phyloP scores from a whole-genome alignment of 164 flowering plant species.

The Macadamia tetraphylla region DNA sequence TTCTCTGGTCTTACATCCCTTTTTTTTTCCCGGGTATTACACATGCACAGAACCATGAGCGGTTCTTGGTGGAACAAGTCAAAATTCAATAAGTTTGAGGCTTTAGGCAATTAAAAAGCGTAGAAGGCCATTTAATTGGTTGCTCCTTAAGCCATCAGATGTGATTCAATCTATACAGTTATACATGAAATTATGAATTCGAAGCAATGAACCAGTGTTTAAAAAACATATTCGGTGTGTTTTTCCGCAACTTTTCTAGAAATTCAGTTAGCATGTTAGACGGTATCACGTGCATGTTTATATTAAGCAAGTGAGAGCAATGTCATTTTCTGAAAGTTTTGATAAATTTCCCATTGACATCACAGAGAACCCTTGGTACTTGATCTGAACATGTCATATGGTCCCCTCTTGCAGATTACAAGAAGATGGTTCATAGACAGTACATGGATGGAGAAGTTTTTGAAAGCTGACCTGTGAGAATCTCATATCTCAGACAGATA shows the following conservation, averaged over 20 bases:
- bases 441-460: constrained; percentile 39
- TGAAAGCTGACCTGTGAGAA: constrained; percentile 29
- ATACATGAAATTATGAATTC: too few relatives aligned
- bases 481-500: too few relatives aligned
- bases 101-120: too few relatives aligned
- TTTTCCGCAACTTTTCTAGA: background rate
- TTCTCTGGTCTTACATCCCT: too few relatives aligned
- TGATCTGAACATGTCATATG: background rate
- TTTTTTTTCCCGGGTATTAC: too few relatives aligned
- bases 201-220: too few relatives aligned
- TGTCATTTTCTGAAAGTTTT: too few relatives aligned
- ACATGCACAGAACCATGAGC: too few relatives aligned
- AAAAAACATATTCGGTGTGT: background rate
- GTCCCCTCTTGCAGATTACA: constrained; percentile 40
- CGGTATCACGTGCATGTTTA: background rate
- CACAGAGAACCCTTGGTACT: background rate
- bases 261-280: background rate
- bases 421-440: constrained; percentile 54
- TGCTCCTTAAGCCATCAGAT: background rate
- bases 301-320: background rate
- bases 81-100: too few relatives aligned
- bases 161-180: background rate
- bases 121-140: background rate
- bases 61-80: too few relatives aligned
- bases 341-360: background rate